Conservation (phyloP, 2,329 filamentous ascomycete genomes). For the Fusarium anthophilum region DNA sequence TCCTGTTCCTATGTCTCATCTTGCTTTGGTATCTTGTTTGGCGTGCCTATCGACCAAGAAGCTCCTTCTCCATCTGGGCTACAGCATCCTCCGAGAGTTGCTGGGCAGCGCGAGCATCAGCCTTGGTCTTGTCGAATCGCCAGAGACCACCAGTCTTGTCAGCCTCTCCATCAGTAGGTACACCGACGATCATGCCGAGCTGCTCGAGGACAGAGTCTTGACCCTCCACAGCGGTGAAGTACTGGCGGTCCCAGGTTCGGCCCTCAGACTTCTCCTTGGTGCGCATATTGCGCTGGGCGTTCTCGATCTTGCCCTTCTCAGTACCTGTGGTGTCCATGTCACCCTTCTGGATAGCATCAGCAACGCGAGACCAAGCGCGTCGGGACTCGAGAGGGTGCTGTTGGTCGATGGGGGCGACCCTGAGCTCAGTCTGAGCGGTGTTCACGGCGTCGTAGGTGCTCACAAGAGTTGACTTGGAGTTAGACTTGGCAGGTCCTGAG, state of each 20-base stretch:
- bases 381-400: conserved; percentile 91
- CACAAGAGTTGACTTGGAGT: conserved; percentile 59
- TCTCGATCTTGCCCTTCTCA: conserved; percentile 92
- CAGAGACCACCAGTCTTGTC: conserved; percentile 71
- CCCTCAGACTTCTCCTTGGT: conserved; percentile 79
- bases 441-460: conserved; percentile 69
- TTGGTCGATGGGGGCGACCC: conserved; percentile 75
- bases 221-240: conserved; percentile 71
- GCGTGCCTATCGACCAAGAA: conserved; percentile 50
- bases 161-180: conserved; percentile 61
- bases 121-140: conserved; percentile 64
- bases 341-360: conserved; percentile 78
- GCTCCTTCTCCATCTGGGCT: conserved; percentile 56
- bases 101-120: conserved; percentile 49
- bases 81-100: conserved; percentile 52
- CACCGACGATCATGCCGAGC: conserved; percentile 58
- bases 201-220: conserved; percentile 56
- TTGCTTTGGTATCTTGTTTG: not conserved
- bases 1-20: not conserved
- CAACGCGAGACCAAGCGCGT: conserved; percentile 88
- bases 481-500: conserved; percentile 66
- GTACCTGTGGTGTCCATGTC: conserved; percentile 83
- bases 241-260: conserved; percentile 81
- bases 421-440: conserved; percentile 71
- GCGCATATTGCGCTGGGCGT: conserved; percentile 80